Conservation (phyloP, 495 filamentous ascomycete species). For the Bathelium albidoporum region DNA sequence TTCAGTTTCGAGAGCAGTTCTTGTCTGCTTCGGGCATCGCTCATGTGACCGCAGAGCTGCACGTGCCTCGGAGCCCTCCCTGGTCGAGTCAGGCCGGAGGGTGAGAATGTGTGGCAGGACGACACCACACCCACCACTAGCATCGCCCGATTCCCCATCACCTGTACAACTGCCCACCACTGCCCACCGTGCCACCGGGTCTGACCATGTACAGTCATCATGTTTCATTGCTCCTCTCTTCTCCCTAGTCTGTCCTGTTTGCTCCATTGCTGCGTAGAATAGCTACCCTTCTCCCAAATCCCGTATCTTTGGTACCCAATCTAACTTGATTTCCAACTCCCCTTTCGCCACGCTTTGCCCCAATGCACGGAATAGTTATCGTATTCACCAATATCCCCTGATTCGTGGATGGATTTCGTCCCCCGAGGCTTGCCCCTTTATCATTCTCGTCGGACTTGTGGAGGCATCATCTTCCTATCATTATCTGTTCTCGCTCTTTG, state of each 20-base stretch:
- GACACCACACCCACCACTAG: not conserved
- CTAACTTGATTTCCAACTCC: not conserved
- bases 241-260: not conserved
- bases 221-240: not conserved
- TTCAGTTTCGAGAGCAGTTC: slow-evolving; percentile 1
- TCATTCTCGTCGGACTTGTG: too few species aligned
- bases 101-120: not conserved
- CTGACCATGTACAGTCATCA: not conserved
- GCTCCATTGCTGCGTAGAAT: not conserved
- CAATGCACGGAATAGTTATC: too few species aligned
- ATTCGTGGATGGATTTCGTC: too few species aligned
- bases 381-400: too few species aligned
- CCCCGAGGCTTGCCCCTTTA: too few species aligned
- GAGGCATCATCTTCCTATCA: too few species aligned
- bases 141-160: not conserved
- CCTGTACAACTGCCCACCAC: not conserved
- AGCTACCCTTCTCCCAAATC: not conserved
- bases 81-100: not conserved
- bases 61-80: not conserved
- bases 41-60: not conserved
- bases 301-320: not conserved
- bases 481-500: too few species aligned
- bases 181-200: too few species aligned
- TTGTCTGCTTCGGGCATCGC: not conserved
- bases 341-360: not conserved